Conservation (phyloP, 1,284 basidiomycete species). For the Mycosarcoma mackinlayi region DNA sequence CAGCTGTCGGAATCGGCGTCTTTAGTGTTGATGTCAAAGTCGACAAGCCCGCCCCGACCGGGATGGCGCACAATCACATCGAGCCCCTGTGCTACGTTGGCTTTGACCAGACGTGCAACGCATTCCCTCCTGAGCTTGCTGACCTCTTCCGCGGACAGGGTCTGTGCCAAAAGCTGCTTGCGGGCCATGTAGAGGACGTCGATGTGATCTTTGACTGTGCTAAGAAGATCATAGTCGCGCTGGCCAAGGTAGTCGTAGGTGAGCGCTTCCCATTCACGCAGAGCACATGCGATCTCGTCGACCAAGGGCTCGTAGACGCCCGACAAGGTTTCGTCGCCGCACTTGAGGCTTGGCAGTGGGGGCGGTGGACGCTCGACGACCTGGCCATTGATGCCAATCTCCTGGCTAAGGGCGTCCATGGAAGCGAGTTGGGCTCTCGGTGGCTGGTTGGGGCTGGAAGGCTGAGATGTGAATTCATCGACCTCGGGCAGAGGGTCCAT, state of each 20-base stretch:
- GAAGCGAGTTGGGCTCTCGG: constrained; percentile 12
- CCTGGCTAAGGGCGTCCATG: constrained; percentile 18
- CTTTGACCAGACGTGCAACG: constrained; percentile 85
- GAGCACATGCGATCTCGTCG: constrained; percentile 94
- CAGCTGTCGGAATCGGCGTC: constrained; percentile 59
- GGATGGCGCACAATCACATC: constrained; percentile 96
- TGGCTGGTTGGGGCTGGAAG: constrained; percentile 38
- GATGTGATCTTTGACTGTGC: constrained; percentile 86
- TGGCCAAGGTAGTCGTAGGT: constrained; percentile 89
- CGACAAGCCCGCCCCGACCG: constrained; percentile 86
- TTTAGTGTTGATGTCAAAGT: constrained; percentile 60
- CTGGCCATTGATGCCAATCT: constrained; percentile 44
- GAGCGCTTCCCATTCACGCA: constrained; percentile 92
- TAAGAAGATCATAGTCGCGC: constrained; percentile 89
- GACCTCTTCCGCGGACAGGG: constrained; percentile 87
- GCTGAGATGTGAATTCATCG: constrained; percentile 41
- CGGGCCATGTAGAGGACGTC: constrained; percentile 89
- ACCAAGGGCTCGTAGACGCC: constrained; percentile 81
- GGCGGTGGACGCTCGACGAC: constrained; percentile 75
- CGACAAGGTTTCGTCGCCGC: constrained; percentile 57
- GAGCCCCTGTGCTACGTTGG: constrained; percentile 89
- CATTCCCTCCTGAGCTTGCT: constrained; percentile 84
- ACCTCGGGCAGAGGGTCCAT: constrained; percentile 55
- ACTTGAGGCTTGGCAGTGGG: constrained; percentile 87
- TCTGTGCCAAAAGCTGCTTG: constrained; percentile 86